Conservation (phyloP, 2,329 filamentous ascomycete genomes). For the Harringtonia aguacate region DNA sequence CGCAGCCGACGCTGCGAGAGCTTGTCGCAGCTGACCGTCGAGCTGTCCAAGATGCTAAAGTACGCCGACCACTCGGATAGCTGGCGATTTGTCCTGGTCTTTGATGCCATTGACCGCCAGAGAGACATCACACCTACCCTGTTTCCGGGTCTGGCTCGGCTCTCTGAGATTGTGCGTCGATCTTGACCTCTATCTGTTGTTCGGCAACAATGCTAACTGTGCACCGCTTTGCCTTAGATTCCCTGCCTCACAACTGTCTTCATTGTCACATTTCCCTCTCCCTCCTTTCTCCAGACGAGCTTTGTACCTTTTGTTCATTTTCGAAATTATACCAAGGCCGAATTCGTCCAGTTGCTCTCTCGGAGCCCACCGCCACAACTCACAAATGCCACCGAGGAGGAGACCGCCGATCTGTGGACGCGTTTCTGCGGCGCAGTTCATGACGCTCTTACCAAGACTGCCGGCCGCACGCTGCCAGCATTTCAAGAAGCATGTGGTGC, state of each 20-base stretch:
- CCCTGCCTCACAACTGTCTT: slow-evolving; percentile 68
- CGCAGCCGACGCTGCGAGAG: slow-evolving; percentile 62
- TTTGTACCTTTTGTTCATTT: slow-evolving; percentile 73
- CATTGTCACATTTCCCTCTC: slow-evolving; percentile 61
- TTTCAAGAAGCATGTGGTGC: slow-evolving; percentile 60
- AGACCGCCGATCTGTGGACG: slow-evolving; percentile 61
- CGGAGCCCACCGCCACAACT: slow-evolving; percentile 31
- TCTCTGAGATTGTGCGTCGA: slow-evolving; percentile 64
- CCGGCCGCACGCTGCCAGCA: slow-evolving; percentile 65
- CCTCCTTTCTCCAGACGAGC: slow-evolving; percentile 57
- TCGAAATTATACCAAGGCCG: slow-evolving; percentile 68
- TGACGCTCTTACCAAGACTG: slow-evolving; percentile 73
- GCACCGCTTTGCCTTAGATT: slow-evolving; percentile 48
- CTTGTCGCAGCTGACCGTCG: slow-evolving; percentile 62
- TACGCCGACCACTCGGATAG: slow-evolving; percentile 23
- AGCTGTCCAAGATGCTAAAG: slow-evolving; percentile 55
- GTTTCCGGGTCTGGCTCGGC: slow-evolving; percentile 66
- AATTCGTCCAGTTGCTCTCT: slow-evolving; percentile 70
- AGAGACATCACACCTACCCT: slow-evolving; percentile 70
- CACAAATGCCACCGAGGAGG: slow-evolving; percentile 38
- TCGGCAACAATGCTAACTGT: slow-evolving; percentile 5
- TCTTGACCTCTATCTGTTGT: slow-evolving; percentile 9
- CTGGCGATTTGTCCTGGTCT: slow-evolving; percentile 65
- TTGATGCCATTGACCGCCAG: slow-evolving; percentile 81
- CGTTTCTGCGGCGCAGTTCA: slow-evolving; percentile 78